phyloP scores from a whole-genome alignment of 2,329 filamentous ascomycete species.

The Aspergillus fructus region DNA sequence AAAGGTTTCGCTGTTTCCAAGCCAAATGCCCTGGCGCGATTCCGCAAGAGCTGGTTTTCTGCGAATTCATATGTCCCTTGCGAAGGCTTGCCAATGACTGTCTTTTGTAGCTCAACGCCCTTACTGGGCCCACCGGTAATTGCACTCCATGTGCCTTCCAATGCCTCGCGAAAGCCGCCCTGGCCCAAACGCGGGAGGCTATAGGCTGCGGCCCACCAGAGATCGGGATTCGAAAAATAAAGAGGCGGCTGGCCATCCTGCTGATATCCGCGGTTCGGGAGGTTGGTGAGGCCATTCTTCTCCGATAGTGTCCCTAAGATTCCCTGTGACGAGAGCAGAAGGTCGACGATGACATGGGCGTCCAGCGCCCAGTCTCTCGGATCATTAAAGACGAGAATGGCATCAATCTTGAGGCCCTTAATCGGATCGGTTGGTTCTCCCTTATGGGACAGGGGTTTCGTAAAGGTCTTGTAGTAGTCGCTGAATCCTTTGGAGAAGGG shows the following conservation, averaged over 20 bases:
- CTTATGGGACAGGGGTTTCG: slow-evolving; percentile 36
- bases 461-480: slow-evolving; percentile 58
- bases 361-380: slow-evolving; percentile 95
- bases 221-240: slow-evolving; percentile 87
- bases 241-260: slow-evolving; percentile 75
- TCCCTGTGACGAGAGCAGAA: slow-evolving; percentile 76
- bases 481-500: slow-evolving; percentile 73
- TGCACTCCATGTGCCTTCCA: slow-evolving; percentile 76
- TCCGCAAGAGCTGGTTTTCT: slow-evolving; percentile 66
- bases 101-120: slow-evolving; percentile 60
- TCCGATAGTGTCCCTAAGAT: slow-evolving; percentile 75
- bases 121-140: slow-evolving; percentile 60
- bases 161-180: slow-evolving; percentile 80
- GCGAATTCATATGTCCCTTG: slow-evolving; percentile 78
- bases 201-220: slow-evolving; percentile 85
- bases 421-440: slow-evolving; percentile 42
- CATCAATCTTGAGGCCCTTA: slow-evolving; percentile 73
- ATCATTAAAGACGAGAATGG: slow-evolving; percentile 92
- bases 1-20: slow-evolving; percentile 49
- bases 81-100: slow-evolving; percentile 80
- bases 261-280: slow-evolving; percentile 77
- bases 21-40: slow-evolving; percentile 54
- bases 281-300: slow-evolving; percentile 64
- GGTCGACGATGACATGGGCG: slow-evolving; percentile 77
- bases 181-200: slow-evolving; percentile 85